phyloP scores from a whole-genome alignment of 1,284 basidiomycete species.

The Ganoderma multipileum region DNA sequence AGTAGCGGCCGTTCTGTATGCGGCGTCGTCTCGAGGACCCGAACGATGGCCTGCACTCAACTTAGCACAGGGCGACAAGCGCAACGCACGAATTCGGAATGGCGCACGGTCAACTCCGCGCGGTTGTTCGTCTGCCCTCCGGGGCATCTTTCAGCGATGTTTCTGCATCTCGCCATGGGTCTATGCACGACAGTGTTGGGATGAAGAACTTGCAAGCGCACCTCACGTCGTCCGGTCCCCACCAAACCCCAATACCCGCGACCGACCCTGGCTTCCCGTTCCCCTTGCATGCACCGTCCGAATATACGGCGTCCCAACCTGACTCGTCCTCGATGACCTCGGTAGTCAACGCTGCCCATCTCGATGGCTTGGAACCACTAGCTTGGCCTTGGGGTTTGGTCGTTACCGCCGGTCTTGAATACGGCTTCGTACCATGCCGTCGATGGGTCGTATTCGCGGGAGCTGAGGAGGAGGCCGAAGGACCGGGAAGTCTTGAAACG shows the following conservation, averaged over 20 bases:
- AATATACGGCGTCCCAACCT: conserved; percentile 66
- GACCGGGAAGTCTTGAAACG: background rate
- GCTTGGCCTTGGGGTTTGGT: background rate
- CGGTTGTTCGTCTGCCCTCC: conserved; percentile 89
- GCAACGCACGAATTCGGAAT: background rate
- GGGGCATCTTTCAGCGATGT: conserved; percentile 79
- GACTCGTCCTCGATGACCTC: conserved; percentile 31
- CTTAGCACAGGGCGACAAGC: background rate
- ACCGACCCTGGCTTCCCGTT: conserved; percentile 69
- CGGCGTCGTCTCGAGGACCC: conserved; percentile 73
- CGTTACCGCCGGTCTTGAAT: conserved; percentile 5
- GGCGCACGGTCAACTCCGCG: conserved; percentile 80
- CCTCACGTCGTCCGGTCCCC: conserved; percentile 69
- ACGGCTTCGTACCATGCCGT: conserved; percentile 14
- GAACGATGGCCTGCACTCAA: conserved; percentile 69
- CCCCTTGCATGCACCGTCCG: conserved; percentile 81
- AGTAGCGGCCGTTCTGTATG: conserved; percentile 57
- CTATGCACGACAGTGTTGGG: background rate
- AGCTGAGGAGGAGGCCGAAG: conserved; percentile 1
- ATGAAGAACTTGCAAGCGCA: conserved; percentile 35
- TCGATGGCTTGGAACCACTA: conserved; percentile 9
- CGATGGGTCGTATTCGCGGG: background rate
- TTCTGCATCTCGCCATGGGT: conserved; percentile 49
- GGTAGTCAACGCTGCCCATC: conserved; percentile 22
- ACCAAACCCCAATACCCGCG: conserved; percentile 84